These are phyloP conservation scores for Dactylis glomerata DNA, from an alignment of 176 grass and related monocot genomes.

Conservation along the genomic window DNA sequence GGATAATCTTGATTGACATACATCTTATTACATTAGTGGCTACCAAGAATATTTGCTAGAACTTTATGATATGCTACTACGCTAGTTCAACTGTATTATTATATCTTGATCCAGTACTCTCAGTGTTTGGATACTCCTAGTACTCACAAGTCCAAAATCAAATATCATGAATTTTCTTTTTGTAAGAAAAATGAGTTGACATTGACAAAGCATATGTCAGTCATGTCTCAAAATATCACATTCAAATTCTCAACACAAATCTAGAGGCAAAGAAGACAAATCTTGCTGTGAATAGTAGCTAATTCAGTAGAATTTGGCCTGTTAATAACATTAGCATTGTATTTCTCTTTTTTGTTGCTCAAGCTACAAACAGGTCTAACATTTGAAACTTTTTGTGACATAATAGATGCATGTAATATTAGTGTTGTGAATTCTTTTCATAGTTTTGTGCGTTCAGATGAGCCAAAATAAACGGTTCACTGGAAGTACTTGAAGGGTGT, in stretches of 20 bases:
- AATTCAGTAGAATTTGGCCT: neutral
- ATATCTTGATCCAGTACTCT: neutral
- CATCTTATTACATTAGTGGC: slow-evolving; percentile 30
- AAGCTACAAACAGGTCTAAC: neutral
- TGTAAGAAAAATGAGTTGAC: neutral
- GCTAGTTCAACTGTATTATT: neutral
- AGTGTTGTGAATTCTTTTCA: neutral
- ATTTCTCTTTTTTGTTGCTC: neutral
- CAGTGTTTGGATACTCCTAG: neutral
- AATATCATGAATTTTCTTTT: neutral
- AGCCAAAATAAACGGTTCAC: neutral
- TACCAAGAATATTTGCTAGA: neutral
- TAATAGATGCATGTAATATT: neutral
- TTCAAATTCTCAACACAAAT: neutral
- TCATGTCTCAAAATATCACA: neutral
- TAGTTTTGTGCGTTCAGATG: neutral
- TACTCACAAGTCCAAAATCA: neutral
- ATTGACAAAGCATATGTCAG: neutral
- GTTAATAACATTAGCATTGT: neutral
- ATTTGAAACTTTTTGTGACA: neutral
- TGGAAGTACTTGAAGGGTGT: neutral
- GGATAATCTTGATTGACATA: slow-evolving; percentile 37
- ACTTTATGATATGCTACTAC: neutral
- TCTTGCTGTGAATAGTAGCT: neutral
- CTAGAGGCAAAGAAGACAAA: neutral